Base-by-base conservation (phyloP, 2,329 filamentous ascomycete species). In the Cordyceps militaris region DNA sequence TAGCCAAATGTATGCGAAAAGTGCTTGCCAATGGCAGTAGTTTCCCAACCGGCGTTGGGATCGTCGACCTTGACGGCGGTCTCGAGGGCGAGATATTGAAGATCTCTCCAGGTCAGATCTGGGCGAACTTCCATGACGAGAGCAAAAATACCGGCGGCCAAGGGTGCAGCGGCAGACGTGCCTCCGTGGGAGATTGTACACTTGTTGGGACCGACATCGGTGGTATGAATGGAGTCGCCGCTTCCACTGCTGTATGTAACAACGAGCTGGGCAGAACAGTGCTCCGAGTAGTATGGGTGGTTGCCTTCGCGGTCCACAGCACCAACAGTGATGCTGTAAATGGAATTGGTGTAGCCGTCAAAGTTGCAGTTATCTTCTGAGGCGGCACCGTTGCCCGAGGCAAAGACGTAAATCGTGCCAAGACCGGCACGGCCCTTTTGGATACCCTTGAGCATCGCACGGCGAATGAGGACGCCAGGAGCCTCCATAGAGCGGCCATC, bases 311-410 rank as follows among this genome's bases (percentile, higher is more conserved):
- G 82, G 70, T 97, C 92, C 61, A 99, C 87, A 34, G 93, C 93
- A 38, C 94, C 94, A 19, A 99, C 91, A 0, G 92, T 96, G 65
- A 99, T 94, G 70, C 91, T 97, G 79, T 97, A 99, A 66, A 99
- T 99, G 69, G 92, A 97, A 77, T 99, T 99, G 60, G 94, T 99
- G 74, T 99, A 99, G 40, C 94, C 94, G 69, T 99, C 94, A 70
- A 99, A 99, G 71, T 99, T 99, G 80, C 94, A 99, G 73, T 99
- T 97, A 71, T 99, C 94, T 48, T 89, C 92, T 62, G 78, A 84
- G 3, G 79, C 78, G 10, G 93, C 95, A 59, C 94, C 94, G 68
- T 99, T 99, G 59, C 94, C 94, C 63, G 93, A 73, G 44, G 94
- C 94, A 72, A 99, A 99, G 56, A 99, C 94, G 67, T 91, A 99